Conservation (phyloP, 768 basidiomycete genomes). For the Gautieria morchelliformis region DNA sequence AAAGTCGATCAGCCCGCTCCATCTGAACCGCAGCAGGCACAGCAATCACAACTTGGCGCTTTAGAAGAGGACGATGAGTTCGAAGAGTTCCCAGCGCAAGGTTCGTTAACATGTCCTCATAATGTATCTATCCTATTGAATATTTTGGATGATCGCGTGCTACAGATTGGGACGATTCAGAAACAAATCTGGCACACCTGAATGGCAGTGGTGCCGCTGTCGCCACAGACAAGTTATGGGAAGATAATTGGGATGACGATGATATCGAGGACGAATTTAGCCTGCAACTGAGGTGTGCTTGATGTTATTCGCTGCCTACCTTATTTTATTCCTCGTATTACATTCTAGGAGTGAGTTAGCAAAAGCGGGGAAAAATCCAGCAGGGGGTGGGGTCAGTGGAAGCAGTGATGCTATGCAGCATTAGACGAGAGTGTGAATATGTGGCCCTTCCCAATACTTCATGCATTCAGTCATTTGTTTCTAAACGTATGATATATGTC, state of each 20-base stretch:
- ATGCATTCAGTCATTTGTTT: no score
- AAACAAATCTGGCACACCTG: constrained; percentile 74
- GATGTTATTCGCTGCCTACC: constrained; percentile 5
- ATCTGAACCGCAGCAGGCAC: constrained; percentile 7
- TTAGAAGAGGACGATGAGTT: constrained; percentile 97
- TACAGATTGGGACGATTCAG: constrained; percentile 81
- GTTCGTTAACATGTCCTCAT: constrained; percentile 30
- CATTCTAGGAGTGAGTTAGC: constrained; percentile 50
- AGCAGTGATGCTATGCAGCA: constrained; percentile 42
- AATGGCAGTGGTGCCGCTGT: constrained; percentile 65
- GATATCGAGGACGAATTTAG: constrained; percentile 98
- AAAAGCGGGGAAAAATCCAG: constrained; percentile 40
- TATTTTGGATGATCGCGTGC: neutral
- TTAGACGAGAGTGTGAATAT: constrained; percentile 14
- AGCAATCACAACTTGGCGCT: constrained; percentile 70
- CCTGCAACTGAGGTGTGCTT: constrained; percentile 77
- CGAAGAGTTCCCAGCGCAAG: constrained; percentile 83
- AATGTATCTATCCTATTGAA: neutral
- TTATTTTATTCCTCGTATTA: neutral
- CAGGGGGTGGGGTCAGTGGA: neutral
- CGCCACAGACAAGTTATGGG: constrained; percentile 90
- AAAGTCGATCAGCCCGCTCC: neutral
- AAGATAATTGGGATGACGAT: constrained; percentile 99
- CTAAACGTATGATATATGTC: no score
- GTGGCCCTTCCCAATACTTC: no score